Evolutionary conservation across 352 stramenopile genomes (phyloP), one percentile per base, ranked within the genome.

Genomic region (Phytopythium chamaehyphon): DNA sequence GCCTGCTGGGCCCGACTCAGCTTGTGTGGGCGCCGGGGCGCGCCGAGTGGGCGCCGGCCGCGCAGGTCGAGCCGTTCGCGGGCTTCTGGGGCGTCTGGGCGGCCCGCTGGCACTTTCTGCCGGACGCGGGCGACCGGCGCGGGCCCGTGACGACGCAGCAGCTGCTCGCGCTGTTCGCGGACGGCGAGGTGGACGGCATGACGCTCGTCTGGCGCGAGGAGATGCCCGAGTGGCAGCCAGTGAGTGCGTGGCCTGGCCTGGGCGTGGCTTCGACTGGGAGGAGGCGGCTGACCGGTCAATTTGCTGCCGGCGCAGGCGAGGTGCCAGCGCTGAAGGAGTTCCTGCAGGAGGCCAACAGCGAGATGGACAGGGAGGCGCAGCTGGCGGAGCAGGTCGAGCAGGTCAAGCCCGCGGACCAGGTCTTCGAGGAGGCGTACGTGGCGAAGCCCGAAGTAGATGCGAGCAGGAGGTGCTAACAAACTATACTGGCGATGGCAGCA

Each of bases 11-110:
- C 46, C 62, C 79, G 3, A 54, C 83, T 51, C 78, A 88, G 59
- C 73, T 85, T 21, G 76, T 86, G 33, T 93, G 83, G 83, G 88
- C 81, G 19, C 63, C 75, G 49, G 64, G 70, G 2, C 67, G 91
- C 28, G 61, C 55, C 16, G 73, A 83, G 45, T 93, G 83, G 83
- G 56, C 55, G 11, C 48, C 71, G 39, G 57, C 89, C 37, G 57
- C 63, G 21, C 55, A 44, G 36, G 61, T 73, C 28, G 71, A 85
- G 43, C 65, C 71, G 3, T 86, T 90, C 38, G 62, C 58, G 9
- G 33, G 50, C 18, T 88, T 83, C 60, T 88, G 70, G 51, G 48
- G 49, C 38, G 67, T 74, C 36, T 91, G 77, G 77, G 64, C 68
- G 36, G 53, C 69, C 14, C 50, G 60, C 39, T 93, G 83, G 79